Base-by-base conservation (phyloP, 108 stramenopile species). In the Pseudonitzschia multiseries region DNA sequence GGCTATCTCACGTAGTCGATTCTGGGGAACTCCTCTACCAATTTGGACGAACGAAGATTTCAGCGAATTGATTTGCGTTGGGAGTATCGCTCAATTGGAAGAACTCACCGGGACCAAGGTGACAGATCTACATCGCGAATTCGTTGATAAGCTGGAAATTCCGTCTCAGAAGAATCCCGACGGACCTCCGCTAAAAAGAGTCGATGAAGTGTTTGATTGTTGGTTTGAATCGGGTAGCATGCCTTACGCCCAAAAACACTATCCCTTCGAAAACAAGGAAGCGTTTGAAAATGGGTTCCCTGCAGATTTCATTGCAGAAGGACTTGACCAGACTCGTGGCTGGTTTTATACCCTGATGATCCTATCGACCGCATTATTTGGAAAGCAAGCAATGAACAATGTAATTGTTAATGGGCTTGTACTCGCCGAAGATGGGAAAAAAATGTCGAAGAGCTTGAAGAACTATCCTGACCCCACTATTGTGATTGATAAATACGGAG, bases 281-380 rank as follows among this genome's bases (percentile, higher is more conserved):
- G 44, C 80, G 62, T 99, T 99, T 76, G 92, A 98, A 86, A 89
- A 92, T 17, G 91, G 93, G 60, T 99, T 99, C 78, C 99, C 99
- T 5, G 99, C 99, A 18, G 98, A 99, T 76, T 99, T 99, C 69
- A 99, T 99, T 83, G 99, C 99, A 20, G 99, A 99, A 88, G 99
- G 99, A 20, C 86, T 99, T 44, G 99, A 99, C 85, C 99, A 99
- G 80, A 99, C 99, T 22, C 94, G 99, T 56, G 99, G 99, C n/a
- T 99, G 99, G 99, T 99, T 99, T 77, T 99, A 99, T 87, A 99
- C 99, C 0, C 85, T 99, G 29, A 99, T 99, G 96, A 98, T 99
- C n/a, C 79, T 99, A 21, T 93, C 96, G 28, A 99, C 99, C 27
- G 98, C 98, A 4, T 89, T 99, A 15, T 99, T 99, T 79, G 96